Conservation (phyloP, 208 protist genomes). For the Trichomonas gallinae region DNA sequence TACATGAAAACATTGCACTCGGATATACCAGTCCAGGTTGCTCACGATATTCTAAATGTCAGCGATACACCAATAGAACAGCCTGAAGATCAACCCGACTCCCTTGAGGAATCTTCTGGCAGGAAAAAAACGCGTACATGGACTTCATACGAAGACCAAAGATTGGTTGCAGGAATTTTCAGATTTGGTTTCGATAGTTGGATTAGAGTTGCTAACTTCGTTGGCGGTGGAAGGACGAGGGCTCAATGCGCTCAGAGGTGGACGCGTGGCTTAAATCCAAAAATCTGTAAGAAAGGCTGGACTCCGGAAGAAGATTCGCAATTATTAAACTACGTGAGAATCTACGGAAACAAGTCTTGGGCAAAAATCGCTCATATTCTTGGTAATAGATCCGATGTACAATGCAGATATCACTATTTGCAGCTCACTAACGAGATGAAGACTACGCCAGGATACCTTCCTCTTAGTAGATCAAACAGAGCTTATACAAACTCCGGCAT, state of each 20-base stretch:
- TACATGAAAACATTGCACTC: background rate
- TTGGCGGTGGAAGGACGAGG: background rate
- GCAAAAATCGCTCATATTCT: background rate
- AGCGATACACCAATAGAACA: background rate
- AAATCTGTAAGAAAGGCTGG: background rate
- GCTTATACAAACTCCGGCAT: background rate
- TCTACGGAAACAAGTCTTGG: background rate
- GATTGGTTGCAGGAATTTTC: background rate
- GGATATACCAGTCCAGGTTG: background rate
- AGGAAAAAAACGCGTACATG: background rate
- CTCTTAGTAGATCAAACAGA: background rate
- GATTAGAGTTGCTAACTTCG: background rate
- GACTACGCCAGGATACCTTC: background rate
- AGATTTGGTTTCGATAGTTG: background rate
- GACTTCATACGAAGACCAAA: background rate
- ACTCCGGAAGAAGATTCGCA: background rate
- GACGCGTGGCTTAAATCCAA: background rate
- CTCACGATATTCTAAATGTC: background rate
- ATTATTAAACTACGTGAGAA: background rate
- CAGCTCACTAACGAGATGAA: background rate
- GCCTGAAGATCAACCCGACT: background rate
- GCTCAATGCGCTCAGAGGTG: background rate
- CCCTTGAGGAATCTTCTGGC: background rate
- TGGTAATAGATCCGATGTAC: background rate
- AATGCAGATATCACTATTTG: background rate